Evolutionary conservation across 176 grass and related monocot species (phyloP).

Genomic region (Musa schizocarpa): DNA sequence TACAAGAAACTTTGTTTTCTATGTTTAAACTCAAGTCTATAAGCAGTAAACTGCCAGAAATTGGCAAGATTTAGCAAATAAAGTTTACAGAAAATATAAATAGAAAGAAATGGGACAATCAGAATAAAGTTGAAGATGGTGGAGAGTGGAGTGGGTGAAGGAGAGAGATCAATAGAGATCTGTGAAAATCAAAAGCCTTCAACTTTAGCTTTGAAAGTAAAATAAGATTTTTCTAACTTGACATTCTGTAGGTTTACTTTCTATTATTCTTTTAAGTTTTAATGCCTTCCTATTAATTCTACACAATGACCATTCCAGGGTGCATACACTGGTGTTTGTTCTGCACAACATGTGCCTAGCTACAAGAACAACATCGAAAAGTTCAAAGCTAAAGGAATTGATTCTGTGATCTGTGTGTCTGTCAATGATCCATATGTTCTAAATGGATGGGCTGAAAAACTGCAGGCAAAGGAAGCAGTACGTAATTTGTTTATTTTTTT

Average conservation of each 20-base stretch:
- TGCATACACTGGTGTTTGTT: slow-evolving; percentile 86
- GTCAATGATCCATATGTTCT: slow-evolving; percentile 87
- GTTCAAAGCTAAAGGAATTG: slow-evolving; percentile 78
- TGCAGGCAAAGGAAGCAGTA: slow-evolving; percentile 75
- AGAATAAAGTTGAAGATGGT: too few species aligned
- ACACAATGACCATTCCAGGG: slow-evolving; percentile 31
- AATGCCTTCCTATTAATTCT: not conserved
- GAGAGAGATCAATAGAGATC: too few species aligned
- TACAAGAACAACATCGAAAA: slow-evolving; percentile 94
- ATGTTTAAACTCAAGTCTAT: too few species aligned
- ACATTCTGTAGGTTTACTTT: not conserved
- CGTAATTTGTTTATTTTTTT: slow-evolving; percentile 16
- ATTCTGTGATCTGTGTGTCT: slow-evolving; percentile 93
- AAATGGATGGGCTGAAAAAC: slow-evolving; percentile 89
- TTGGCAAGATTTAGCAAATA: too few species aligned
- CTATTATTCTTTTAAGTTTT: not conserved
- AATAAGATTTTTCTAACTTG: not conserved
- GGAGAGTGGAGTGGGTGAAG: too few species aligned
- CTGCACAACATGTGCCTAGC: slow-evolving; percentile 73
- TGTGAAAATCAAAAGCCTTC: too few species aligned
- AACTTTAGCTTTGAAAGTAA: too few species aligned
- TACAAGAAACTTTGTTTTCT: too few species aligned
- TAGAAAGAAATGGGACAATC: too few species aligned
- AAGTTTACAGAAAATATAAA: too few species aligned
- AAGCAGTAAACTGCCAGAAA: too few species aligned